Percentiles rank a stretch among this genome's conserved stretches.
Evolutionary conservation across 257 asterid genomes (phyloP).

Genomic region (Scutellaria minor): DNA sequence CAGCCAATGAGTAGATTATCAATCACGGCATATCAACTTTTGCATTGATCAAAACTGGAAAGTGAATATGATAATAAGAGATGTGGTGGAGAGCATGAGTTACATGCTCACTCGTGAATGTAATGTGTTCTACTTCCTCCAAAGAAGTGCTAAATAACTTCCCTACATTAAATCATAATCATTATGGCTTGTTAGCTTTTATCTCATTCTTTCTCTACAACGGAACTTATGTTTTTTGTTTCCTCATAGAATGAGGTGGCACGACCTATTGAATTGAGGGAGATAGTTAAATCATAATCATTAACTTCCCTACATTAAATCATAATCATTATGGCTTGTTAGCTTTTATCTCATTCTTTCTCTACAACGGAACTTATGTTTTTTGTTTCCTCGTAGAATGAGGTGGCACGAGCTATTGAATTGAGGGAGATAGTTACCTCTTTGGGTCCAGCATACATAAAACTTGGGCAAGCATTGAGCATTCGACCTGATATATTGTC

Average conservation of each 20-base stretch:
- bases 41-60: constrained; percentile 6
- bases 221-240: constrained; percentile 29
- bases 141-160: not conserved
- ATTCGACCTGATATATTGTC: constrained; percentile 96
- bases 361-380: constrained; percentile 16
- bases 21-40: not conserved
- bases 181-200: not conserved
- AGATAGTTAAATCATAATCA: too few species aligned
- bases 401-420: constrained; percentile 96
- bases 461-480: constrained; percentile 99
- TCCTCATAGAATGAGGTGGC: constrained; percentile 84
- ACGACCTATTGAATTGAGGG: constrained; percentile 95
- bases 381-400: constrained; percentile 63
- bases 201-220: constrained; percentile 4
- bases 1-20: not conserved
- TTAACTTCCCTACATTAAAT: too few species aligned
- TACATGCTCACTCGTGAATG: not conserved
- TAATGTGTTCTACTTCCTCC: constrained; percentile 13
- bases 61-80: not conserved
- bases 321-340: not conserved
- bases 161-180: not conserved
- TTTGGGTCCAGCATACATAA: constrained; percentile 98
- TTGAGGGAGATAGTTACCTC: constrained; percentile 97
- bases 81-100: constrained; percentile 1
- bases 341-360: not conserved